Evolutionary conservation across 441 rosid genomes (phyloP).

Genomic region (Mallotus japonicus): DNA sequence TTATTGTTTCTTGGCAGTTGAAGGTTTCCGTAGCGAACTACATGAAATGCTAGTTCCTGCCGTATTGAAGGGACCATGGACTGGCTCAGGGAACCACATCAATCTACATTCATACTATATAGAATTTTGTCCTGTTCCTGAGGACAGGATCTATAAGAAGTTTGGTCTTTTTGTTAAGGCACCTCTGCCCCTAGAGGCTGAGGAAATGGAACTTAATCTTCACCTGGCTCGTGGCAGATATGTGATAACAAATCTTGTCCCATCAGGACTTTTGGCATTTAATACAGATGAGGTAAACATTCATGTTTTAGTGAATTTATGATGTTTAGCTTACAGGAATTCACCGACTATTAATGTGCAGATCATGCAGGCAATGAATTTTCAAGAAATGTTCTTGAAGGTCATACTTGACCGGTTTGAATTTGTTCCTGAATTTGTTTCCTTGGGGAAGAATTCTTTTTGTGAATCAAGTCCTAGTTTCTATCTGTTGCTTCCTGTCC

Average conservation of each 20-base stretch:
- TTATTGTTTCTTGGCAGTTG: conserved; percentile 46
- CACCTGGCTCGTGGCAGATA: conserved; percentile 87
- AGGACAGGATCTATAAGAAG: conserved; percentile 73
- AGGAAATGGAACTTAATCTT: conserved; percentile 70
- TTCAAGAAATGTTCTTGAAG: conserved; percentile 87
- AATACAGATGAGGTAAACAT: conserved; percentile 57
- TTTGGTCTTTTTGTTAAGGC: conserved; percentile 81
- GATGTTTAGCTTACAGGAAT: conserved; percentile 23
- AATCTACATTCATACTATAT: conserved; percentile 58
- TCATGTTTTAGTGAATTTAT: conserved; percentile 15
- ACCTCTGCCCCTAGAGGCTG: conserved; percentile 82
- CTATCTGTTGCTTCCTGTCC: conserved; percentile 85
- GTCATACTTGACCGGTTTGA: conserved; percentile 68
- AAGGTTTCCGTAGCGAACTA: conserved; percentile 54
- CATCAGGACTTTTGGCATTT: conserved; percentile 45
- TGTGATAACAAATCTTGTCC: conserved; percentile 64
- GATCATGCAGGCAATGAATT: conserved; percentile 61
- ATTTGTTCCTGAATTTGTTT: conserved; percentile 52
- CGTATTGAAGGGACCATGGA: conserved; percentile 61
- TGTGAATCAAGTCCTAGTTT: conserved; percentile 47
- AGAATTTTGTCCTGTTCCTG: conserved; percentile 67
- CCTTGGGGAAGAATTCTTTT: conserved; percentile 48
- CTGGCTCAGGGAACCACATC: conserved; percentile 38
- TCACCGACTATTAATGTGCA: conserved; percentile 36
- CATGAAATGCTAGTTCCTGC: conserved; percentile 83